phyloP scores from a whole-genome alignment of 2,329 filamentous ascomycete genomes.

The Aureobasidium sp. region DNA sequence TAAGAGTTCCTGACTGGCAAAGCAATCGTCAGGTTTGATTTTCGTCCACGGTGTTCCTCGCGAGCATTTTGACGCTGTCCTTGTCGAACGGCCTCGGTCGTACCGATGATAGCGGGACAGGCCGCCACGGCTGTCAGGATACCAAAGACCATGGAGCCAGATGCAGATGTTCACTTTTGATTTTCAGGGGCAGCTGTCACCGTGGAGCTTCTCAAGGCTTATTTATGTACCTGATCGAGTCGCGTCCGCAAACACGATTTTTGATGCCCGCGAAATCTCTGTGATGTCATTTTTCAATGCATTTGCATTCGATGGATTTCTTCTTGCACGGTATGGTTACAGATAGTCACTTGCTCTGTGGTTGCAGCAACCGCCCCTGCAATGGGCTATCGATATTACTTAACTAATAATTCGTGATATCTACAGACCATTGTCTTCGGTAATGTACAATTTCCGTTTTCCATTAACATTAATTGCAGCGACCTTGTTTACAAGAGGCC shows the following conservation, averaged over 20 bases:
- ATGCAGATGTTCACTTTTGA: neutral
- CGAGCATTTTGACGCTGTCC: constrained; percentile 28
- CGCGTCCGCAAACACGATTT: neutral
- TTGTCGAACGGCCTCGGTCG: constrained; percentile 28
- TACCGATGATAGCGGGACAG: constrained; percentile 30
- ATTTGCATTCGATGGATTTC: neutral
- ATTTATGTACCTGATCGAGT: neutral
- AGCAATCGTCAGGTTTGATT: constrained; percentile 26
- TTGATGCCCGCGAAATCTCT: neutral
- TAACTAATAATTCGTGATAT: neutral
- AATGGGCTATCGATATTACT: neutral
- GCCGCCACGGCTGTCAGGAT: constrained; percentile 29
- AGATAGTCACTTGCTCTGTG: neutral
- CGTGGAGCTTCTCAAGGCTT: neutral
- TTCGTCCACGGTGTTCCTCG: constrained; percentile 28
- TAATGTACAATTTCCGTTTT: neutral
- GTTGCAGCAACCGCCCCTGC: no score
- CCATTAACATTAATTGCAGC: neutral
- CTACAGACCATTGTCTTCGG: neutral
- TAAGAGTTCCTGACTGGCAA: constrained; percentile 23
- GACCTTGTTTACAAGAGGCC: constrained; percentile 21
- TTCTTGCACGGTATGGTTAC: neutral
- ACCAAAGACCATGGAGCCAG: constrained; percentile 25
- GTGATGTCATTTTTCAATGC: constrained; percentile 8
- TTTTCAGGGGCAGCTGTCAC: neutral